These are phyloP conservation scores for Zygosaccharomyces bisporus DNA, from an alignment of 805 yeast species.

Conservation along the genomic window DNA sequence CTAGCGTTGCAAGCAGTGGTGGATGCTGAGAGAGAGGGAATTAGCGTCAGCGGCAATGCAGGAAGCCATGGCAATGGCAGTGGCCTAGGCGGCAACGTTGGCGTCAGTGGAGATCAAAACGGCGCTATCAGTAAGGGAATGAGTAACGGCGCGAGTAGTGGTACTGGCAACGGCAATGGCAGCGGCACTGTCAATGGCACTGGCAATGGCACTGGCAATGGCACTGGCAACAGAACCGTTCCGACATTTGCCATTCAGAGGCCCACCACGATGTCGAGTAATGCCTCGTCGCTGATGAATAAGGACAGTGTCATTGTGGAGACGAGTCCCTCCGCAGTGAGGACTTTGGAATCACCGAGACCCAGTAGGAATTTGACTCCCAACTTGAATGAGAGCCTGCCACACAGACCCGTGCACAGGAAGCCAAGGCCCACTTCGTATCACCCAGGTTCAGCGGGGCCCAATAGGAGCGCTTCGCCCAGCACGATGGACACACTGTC, in stretches of 20 bases:
- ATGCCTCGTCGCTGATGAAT: conserved; percentile 22
- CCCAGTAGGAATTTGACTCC: conserved; percentile 3
- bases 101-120: not conserved
- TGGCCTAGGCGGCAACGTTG: not conserved
- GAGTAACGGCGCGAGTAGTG: conserved; percentile 9
- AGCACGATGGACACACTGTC: conserved; percentile 15
- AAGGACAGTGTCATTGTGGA: conserved; percentile 28
- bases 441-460: conserved; percentile 47
- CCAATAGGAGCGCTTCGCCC: conserved; percentile 4
- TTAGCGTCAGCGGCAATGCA: not conserved
- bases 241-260: conserved; percentile 30
- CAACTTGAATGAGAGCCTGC: not conserved
- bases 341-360: conserved; percentile 17
- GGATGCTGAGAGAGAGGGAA: conserved; percentile 46
- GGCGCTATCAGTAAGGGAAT: not conserved
- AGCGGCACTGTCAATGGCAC: conserved; percentile 1
- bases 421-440: conserved; percentile 82
- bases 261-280: conserved; percentile 33
- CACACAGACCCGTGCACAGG: conserved; percentile 34
- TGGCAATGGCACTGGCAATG: too few relatives aligned
- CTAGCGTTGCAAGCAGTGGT: conserved; percentile 71
- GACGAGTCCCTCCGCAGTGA: conserved; percentile 22
- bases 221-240: conserved; percentile 8
- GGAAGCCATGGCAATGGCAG: conserved; percentile 14
- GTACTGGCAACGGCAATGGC: too few relatives aligned